Conservation (phyloP, 306 rosid species). For the Trifolium dubium region DNA sequence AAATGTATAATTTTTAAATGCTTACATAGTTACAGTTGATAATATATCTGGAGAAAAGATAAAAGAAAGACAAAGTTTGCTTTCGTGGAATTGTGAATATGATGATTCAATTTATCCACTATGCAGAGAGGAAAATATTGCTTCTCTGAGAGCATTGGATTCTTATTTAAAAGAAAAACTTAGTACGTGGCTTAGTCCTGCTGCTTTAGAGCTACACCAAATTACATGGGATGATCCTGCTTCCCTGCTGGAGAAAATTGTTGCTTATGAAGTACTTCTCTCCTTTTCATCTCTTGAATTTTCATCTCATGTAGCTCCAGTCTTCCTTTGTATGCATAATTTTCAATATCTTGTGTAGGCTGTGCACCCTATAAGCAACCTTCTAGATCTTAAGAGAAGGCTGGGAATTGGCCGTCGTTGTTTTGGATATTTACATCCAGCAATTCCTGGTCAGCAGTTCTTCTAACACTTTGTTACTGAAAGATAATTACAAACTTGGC, state of each 20-base stretch:
- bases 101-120: conserved; percentile 39
- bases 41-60: conserved; percentile 5
- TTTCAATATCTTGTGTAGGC: conserved; percentile 63
- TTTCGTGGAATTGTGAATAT: conserved; percentile 38
- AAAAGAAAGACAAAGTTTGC: conserved; percentile 14
- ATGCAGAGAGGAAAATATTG: conserved; percentile 76
- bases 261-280: conserved; percentile 82
- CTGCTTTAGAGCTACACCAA: conserved; percentile 94
- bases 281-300: conserved; percentile 35
- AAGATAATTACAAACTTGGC: conserved; percentile 31
- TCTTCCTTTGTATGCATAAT: conserved; percentile 29
- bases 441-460: conserved; percentile 83
- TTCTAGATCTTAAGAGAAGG: conserved; percentile 97
- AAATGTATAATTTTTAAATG: conserved; percentile 16
- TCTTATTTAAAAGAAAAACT: conserved; percentile 88
- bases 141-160: conserved; percentile 83
- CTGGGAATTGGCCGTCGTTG: conserved; percentile 95
- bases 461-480: conserved; percentile 35
- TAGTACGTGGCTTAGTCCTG: conserved; percentile 92
- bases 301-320: conserved; percentile 27
- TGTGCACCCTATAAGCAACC: conserved; percentile 97
- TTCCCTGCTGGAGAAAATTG: conserved; percentile 94
- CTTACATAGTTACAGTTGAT: conserved; percentile 18
- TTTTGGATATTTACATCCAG: conserved; percentile 91
- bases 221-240: conserved; percentile 98